phyloP scores from a whole-genome alignment of 306 rosid genomes.

The Castanea mollissima region DNA sequence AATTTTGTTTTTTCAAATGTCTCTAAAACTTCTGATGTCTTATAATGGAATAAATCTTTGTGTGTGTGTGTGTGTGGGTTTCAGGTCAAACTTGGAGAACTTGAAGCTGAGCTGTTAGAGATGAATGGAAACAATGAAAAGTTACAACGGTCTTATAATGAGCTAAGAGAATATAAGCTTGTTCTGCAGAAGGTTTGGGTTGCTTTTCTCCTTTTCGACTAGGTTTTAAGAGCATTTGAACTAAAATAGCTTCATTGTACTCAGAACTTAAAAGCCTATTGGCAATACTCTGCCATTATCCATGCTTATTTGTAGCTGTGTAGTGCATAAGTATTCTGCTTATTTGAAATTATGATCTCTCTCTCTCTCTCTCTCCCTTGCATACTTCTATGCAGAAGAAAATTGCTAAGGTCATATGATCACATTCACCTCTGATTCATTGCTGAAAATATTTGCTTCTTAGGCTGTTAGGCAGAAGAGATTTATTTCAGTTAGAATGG shows the following conservation, averaged over 20 bases:
- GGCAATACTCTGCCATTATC: not conserved
- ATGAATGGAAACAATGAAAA: conserved; percentile 66
- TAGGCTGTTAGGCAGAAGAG: not conserved
- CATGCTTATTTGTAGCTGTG: conserved; percentile 7
- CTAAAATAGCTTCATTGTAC: not conserved
- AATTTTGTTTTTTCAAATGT: not conserved
- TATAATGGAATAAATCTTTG: conserved; percentile 12
- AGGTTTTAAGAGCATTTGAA: not conserved
- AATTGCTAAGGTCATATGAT: not conserved
- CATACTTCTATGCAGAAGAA: not conserved
- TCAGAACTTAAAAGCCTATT: not conserved
- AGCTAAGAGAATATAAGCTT: conserved; percentile 71
- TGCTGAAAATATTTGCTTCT: not conserved
- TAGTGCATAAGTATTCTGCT: not conserved
- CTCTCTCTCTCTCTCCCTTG: not conserved
- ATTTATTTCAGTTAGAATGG: not conserved
- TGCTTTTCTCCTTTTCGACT: conserved; percentile 10
- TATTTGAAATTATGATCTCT: conserved; percentile 9
- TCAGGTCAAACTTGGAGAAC: conserved; percentile 70
- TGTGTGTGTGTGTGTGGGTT: conserved; percentile 14
- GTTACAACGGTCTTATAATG: conserved; percentile 61
- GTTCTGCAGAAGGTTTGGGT: conserved; percentile 69
- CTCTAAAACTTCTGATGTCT: not conserved
- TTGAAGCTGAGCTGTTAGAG: conserved; percentile 76
- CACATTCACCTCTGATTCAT: not conserved